A percentile compares a stretch with the other conserved stretches of the same genome.
phyloP scores from a whole-genome alignment of 495 filamentous ascomycete species.

The Cercophora scortea region DNA sequence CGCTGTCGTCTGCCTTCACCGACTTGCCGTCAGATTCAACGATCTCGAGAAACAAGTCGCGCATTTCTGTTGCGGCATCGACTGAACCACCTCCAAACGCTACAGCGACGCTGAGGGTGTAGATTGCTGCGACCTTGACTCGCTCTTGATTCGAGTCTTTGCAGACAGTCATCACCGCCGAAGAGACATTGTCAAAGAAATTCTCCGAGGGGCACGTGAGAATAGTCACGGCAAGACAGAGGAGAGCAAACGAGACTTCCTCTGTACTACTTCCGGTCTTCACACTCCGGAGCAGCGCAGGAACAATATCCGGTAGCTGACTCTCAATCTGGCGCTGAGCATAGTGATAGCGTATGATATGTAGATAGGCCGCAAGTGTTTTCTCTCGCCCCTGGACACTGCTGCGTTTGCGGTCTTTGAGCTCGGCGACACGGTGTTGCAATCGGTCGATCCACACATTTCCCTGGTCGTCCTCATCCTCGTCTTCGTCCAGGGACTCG shows the following conservation, averaged over 20 bases:
- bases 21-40: slow-evolving; percentile 74
- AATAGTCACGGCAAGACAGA: slow-evolving; percentile 67
- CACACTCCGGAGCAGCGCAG: slow-evolving; percentile 64
- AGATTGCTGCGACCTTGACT: slow-evolving; percentile 68
- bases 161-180: slow-evolving; percentile 60
- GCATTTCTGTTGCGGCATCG: slow-evolving; percentile 62
- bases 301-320: slow-evolving; percentile 57
- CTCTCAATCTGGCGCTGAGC: slow-evolving; percentile 56
- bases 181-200: slow-evolving; percentile 57
- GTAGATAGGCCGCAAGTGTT: slow-evolving; percentile 59
- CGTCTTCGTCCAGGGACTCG: slow-evolving; percentile 27
- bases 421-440: slow-evolving; percentile 64
- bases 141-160: slow-evolving; percentile 56
- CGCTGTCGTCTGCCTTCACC: slow-evolving; percentile 66
- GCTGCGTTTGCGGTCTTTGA: slow-evolving; percentile 79
- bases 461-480: slow-evolving; percentile 35
- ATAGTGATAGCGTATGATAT: slow-evolving; percentile 67
- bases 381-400: slow-evolving; percentile 66
- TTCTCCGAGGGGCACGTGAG: slow-evolving; percentile 65
- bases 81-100: slow-evolving; percentile 74
- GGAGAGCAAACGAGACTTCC: slow-evolving; percentile 65
- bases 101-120: slow-evolving; percentile 62
- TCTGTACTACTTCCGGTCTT: slow-evolving; percentile 62
- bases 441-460: slow-evolving; percentile 62
- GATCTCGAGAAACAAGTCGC: slow-evolving; percentile 81